A percentile compares a stretch with the other conserved stretches of the same genome.
Conservation (phyloP, 768 basidiomycete species). For the Filobasidium wieringae region DNA sequence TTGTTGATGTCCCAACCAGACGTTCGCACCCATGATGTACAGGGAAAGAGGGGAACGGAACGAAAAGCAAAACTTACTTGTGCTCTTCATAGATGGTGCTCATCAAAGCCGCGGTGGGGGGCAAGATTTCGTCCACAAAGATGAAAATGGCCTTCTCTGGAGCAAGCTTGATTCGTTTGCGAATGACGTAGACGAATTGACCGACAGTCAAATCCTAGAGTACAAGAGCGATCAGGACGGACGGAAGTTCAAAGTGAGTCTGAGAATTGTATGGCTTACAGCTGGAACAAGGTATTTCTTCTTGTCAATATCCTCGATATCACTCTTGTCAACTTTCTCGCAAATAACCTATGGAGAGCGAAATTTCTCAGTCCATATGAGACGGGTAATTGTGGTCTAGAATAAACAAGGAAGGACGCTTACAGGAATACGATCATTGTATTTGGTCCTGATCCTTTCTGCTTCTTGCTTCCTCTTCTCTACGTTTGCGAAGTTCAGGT, state of each 20-base stretch:
- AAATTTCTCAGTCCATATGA: neutral
- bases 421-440: slow-evolving; percentile 94
- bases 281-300: slow-evolving; percentile 99
- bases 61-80: slow-evolving; percentile 50
- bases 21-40: slow-evolving; percentile 1
- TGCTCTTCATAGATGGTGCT: slow-evolving; percentile 99
- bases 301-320: slow-evolving; percentile 99
- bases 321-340: slow-evolving; percentile 96
- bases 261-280: slow-evolving; percentile 45
- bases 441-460: slow-evolving; percentile 96
- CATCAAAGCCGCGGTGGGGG: slow-evolving; percentile 96
- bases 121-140: slow-evolving; percentile 96
- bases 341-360: slow-evolving; percentile 64
- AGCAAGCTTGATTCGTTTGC: slow-evolving; percentile 98
- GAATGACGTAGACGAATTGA: slow-evolving; percentile 98
- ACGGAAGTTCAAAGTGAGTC: neutral
- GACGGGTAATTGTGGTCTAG: neutral
- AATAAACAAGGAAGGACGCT: slow-evolving; percentile 35
- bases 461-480: slow-evolving; percentile 99
- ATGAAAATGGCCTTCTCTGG: slow-evolving; percentile 99
- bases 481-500: slow-evolving; percentile 34
- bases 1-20: neutral
- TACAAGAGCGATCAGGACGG: neutral
- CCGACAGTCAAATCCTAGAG: slow-evolving; percentile 85
- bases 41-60: neutral